Conservation (phyloP, 202 grass and related monocot species). For the Cymbopogon flexuosus region DNA sequence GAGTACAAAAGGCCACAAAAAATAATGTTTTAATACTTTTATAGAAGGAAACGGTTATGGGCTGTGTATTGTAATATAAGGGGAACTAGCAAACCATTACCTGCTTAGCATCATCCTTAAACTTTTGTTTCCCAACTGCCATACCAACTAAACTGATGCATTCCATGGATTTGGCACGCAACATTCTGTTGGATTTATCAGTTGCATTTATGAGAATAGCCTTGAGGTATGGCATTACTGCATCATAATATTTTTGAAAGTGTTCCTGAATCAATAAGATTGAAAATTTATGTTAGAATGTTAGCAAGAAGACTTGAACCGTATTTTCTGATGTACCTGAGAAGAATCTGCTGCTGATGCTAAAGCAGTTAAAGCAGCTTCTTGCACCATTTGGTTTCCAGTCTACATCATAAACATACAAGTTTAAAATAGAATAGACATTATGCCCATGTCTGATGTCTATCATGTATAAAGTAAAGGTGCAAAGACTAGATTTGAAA, state of each 20-base stretch:
- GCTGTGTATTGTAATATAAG: neutral
- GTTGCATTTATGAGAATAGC: constrained; percentile 76
- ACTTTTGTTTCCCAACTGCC: constrained; percentile 83
- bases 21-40: constrained; percentile 1
- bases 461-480: constrained; percentile 12
- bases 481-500: constrained; percentile 21
- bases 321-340: constrained; percentile 43
- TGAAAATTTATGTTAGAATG: constrained; percentile 11
- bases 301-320: constrained; percentile 2
- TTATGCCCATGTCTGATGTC: neutral
- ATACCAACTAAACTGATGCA: constrained; percentile 90
- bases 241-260: constrained; percentile 84
- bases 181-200: constrained; percentile 74
- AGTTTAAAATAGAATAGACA: constrained; percentile 15
- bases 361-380: constrained; percentile 87
- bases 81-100: constrained; percentile 35
- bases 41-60: neutral
- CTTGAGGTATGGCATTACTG: constrained; percentile 83
- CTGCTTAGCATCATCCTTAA: constrained; percentile 71
- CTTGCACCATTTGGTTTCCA: constrained; percentile 94
- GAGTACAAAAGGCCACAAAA: neutral
- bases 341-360: constrained; percentile 79
- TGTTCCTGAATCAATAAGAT: constrained; percentile 54
- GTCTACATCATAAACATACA: constrained; percentile 48
- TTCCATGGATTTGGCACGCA: constrained; percentile 90